These are phyloP conservation scores for Phlyctochytrium arcticum DNA, from an alignment of 192 early-diverging fungal species.

Conservation along the genomic window DNA sequence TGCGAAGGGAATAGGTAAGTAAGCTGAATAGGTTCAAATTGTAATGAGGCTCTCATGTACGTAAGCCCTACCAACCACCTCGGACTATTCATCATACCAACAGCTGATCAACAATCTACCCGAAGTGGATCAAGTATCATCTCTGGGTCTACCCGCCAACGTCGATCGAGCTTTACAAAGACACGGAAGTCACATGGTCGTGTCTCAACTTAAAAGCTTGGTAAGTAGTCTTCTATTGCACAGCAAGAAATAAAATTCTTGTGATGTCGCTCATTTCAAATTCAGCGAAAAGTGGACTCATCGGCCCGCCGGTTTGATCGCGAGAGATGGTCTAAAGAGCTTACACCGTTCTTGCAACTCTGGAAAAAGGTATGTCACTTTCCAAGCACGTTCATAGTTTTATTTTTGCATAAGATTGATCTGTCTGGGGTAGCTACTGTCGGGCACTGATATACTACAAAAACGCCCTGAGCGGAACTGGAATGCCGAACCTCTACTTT, in stretches of 20 bases:
- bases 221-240: constrained; percentile 19
- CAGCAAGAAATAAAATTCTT: neutral
- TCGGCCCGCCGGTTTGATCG: constrained; percentile 39
- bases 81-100: constrained; percentile 37
- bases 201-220: constrained; percentile 38
- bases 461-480: neutral
- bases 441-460: neutral
- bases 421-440: neutral
- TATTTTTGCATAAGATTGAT: neutral
- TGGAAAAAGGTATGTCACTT: constrained; percentile 44
- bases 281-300: constrained; percentile 28
- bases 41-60: neutral
- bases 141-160: constrained; percentile 50
- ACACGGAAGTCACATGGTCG: constrained; percentile 27
- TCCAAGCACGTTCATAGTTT: too few species aligned
- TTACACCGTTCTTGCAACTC: constrained; percentile 44
- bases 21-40: neutral
- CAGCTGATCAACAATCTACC: constrained; percentile 41
- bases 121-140: constrained; percentile 40
- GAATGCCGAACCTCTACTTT: constrained; percentile 36
- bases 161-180: constrained; percentile 45
- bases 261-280: neutral
- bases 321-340: constrained; percentile 42
- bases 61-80: constrained; percentile 27
- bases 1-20: constrained; percentile 37